Evolutionary conservation across 1,284 basidiomycete species (phyloP), one percentile per base, ranked within the genome.

Genomic region (Fomitopsis palustris): DNA sequence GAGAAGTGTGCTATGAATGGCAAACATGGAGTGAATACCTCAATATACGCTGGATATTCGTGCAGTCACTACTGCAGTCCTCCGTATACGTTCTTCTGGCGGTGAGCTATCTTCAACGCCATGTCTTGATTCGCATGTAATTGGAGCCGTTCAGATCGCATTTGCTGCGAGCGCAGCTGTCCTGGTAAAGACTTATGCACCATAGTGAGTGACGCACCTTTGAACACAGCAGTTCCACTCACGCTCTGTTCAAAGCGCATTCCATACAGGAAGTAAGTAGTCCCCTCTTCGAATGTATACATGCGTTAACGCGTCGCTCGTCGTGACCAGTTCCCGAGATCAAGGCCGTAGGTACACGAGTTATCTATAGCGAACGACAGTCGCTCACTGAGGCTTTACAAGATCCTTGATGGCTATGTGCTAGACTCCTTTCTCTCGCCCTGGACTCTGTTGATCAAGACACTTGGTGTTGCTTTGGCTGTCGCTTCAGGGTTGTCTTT

Each of bases 401-500:
- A 90, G 87, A 90, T 91, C 58, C 75, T 91, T 27, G 83, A 85
- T 45, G 88, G 88, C 55, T 90, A 88, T 67, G 86, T 90, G 17
- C 80, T 91, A 47, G 85, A 88, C 64, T 77, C 82, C 1, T 89
- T 89, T 67, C 76, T 91, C 10, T 80, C 83, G n/a, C 81, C 86
- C 0, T 88, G 86, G 87, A 90, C 86, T 0, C 78, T 91, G 17
- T 73, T 90, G 43, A 90, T 91, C 67, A 93, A 93, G 71, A 84
- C 86, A 0, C 72, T 93, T 49, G 91, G 90, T 7, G 78, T 93
- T 33, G 87, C 89, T 6, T 79, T 94, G 9, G 80, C 88, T 1
- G 89, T 92, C n/a, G 88, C 88, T 0, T 90, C 88, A 10, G 90
- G 90, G 0, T 75, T 92, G 16, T 90, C 87, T 2, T 74, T 92